Evolutionary conservation across 192 early-diverging fungal species (phyloP).

Genomic region (Chytriomyces sp.): DNA sequence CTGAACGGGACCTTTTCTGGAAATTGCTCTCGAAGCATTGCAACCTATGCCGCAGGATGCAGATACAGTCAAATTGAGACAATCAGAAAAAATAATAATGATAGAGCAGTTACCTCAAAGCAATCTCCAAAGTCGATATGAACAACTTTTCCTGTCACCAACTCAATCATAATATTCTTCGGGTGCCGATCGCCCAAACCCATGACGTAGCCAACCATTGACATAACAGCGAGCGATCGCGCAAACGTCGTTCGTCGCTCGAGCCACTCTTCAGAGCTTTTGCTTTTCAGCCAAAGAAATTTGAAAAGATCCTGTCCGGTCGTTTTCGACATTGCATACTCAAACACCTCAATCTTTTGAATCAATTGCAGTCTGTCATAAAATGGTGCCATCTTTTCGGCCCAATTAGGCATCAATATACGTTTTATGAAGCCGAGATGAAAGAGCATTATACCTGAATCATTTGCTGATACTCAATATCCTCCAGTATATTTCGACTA

Average conservation of each 20-base stretch:
- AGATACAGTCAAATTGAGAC: too few species aligned
- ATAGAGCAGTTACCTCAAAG: slow-evolving; percentile 68
- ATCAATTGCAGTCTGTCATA: slow-evolving; percentile 74
- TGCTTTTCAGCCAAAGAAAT: slow-evolving; percentile 84
- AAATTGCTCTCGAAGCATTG: slow-evolving; percentile 84
- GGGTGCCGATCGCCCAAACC: slow-evolving; percentile 90
- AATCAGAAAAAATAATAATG: neutral
- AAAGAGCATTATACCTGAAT: slow-evolving; percentile 47
- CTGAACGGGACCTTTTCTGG: slow-evolving; percentile 93
- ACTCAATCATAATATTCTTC: slow-evolving; percentile 83
- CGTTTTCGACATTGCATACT: slow-evolving; percentile 78
- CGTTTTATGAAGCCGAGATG: neutral
- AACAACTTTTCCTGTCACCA: slow-evolving; percentile 79
- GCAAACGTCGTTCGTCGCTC: slow-evolving; percentile 87
- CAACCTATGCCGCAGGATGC: slow-evolving; percentile 55
- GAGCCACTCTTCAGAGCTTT: slow-evolving; percentile 84
- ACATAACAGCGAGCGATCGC: slow-evolving; percentile 86
- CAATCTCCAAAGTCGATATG: slow-evolving; percentile 95
- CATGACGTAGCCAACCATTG: slow-evolving; percentile 89
- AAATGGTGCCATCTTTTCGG: slow-evolving; percentile 71
- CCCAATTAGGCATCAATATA: slow-evolving; percentile 45
- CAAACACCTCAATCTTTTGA: slow-evolving; percentile 85
- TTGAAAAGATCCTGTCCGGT: slow-evolving; percentile 84
- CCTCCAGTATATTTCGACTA: slow-evolving; percentile 71
- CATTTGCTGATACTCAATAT: slow-evolving; percentile 80